Conservation (phyloP, 257 asterid species). For the Parsonsia alboflavescens region DNA sequence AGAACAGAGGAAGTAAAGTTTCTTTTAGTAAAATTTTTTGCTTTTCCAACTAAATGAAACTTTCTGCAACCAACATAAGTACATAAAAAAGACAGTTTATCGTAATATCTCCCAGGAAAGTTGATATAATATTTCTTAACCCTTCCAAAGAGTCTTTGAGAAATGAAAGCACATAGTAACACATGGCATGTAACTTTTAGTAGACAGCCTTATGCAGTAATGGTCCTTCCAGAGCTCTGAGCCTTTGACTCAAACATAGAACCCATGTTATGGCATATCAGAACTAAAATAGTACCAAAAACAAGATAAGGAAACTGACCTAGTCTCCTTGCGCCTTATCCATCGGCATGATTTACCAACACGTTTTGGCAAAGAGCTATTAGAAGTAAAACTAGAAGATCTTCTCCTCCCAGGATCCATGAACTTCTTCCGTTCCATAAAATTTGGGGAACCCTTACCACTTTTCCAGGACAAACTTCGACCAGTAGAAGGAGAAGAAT, state of each 20-base stretch:
- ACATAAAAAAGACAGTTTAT: background rate
- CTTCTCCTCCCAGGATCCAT: constrained; percentile 55
- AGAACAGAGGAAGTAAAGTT: background rate
- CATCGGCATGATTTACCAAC: constrained; percentile 84
- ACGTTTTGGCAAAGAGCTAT: constrained; percentile 50
- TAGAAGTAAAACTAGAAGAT: constrained; percentile 45
- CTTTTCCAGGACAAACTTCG: constrained; percentile 89
- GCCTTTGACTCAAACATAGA: background rate
- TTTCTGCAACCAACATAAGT: background rate
- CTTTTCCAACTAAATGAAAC: background rate
- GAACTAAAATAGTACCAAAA: background rate
- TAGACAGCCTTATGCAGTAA: background rate
- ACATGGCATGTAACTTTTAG: background rate
- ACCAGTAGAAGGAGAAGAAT: constrained; percentile 64
- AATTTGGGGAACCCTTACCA: constrained; percentile 46
- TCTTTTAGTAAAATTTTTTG: background rate
- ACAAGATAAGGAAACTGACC: constrained; percentile 38
- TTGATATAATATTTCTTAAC: background rate
- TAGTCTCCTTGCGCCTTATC: constrained; percentile 61
- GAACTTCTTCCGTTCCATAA: constrained; percentile 51
- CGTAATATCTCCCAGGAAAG: background rate
- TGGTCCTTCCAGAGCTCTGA: background rate
- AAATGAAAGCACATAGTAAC: background rate
- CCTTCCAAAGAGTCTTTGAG: background rate
- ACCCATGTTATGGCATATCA: background rate